Conservation (phyloP, 805 yeast species). For the Metschnikowia dekortorum region DNA sequence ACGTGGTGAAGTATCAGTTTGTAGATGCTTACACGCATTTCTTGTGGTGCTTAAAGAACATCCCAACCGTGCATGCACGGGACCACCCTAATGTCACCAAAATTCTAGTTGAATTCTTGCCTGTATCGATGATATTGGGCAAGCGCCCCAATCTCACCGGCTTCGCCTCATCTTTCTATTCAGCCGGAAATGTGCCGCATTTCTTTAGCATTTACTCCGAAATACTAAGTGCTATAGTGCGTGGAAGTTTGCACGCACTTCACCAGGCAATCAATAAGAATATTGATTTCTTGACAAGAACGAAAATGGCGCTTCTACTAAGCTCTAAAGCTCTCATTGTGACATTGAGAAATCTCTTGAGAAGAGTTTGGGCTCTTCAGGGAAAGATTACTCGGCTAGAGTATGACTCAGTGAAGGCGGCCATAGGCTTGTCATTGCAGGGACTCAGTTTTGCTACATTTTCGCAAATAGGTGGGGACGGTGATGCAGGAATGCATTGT, state of each 20-base stretch:
- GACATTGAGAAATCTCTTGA: constrained; percentile 43
- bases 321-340: constrained; percentile 43
- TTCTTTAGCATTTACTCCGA: constrained; percentile 32
- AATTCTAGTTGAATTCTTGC: constrained; percentile 47
- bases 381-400: constrained; percentile 25
- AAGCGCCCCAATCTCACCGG: constrained; percentile 38
- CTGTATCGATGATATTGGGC: constrained; percentile 53
- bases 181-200: constrained; percentile 15
- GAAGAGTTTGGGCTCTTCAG: constrained; percentile 26
- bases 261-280: constrained; percentile 23
- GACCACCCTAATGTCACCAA: constrained; percentile 34
- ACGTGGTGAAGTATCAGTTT: constrained; percentile 49
- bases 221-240: constrained; percentile 32
- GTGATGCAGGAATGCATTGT: neutral
- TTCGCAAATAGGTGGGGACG: constrained; percentile 1
- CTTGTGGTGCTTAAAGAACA: constrained; percentile 46
- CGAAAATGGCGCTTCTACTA: constrained; percentile 40
- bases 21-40: constrained; percentile 48
- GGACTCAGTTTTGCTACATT: constrained; percentile 10
- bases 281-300: constrained; percentile 33
- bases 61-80: constrained; percentile 22
- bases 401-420: constrained; percentile 25
- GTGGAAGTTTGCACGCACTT: constrained; percentile 41
- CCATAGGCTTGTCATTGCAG: constrained; percentile 16
- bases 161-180: constrained; percentile 13